These are phyloP conservation scores for Hericium alpestre DNA, from an alignment of 768 basidiomycete genomes.

Conservation along the genomic window DNA sequence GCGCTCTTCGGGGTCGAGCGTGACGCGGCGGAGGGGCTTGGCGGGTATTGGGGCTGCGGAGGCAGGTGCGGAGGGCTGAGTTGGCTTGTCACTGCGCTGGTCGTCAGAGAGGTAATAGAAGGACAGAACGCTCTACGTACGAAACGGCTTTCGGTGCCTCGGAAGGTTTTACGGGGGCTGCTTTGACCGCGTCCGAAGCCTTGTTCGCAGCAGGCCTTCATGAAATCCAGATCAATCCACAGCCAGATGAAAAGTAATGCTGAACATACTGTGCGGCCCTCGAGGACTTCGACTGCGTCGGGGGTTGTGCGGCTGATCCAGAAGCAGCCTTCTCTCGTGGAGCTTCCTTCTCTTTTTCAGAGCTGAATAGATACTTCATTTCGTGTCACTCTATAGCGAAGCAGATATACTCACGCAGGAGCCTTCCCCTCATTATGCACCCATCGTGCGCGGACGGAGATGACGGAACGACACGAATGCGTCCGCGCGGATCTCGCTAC, in stretches of 20 bases:
- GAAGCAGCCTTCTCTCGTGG: neutral
- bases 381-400: neutral
- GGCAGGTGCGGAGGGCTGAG: neutral
- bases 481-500: neutral
- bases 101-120: too few species aligned
- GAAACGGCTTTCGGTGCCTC: neutral
- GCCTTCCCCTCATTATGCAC: neutral
- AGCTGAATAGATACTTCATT: neutral
- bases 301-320: neutral
- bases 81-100: too few species aligned
- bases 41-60: neutral
- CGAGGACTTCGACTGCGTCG: neutral
- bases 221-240: neutral
- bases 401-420: neutral
- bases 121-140: neutral
- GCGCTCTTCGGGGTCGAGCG: constrained; percentile 20
- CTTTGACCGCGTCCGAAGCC: neutral
- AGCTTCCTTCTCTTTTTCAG: neutral
- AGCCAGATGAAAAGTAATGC: neutral
- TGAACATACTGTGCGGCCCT: neutral
- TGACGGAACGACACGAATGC: neutral
- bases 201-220: neutral
- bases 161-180: neutral
- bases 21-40: constrained; percentile 4
- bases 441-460: neutral